These are phyloP conservation scores for Zasmidium angulare DNA, from an alignment of 2,329 filamentous ascomycete species.

Conservation along the genomic window DNA sequence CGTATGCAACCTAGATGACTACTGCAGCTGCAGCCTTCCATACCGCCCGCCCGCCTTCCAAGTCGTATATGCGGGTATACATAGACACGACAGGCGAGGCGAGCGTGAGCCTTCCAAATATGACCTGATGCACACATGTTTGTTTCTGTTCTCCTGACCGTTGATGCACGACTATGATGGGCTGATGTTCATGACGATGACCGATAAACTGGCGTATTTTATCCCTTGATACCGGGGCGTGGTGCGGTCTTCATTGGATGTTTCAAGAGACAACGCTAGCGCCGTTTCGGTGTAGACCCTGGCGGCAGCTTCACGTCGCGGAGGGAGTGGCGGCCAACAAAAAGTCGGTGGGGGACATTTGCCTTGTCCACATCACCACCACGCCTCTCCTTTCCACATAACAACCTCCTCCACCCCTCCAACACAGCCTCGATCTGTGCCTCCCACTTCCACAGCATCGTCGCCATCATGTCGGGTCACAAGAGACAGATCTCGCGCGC, in stretches of 20 bases:
- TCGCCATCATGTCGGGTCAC: constrained; percentile 24
- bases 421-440: neutral
- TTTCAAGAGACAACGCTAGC: neutral
- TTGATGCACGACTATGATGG: too few species aligned
- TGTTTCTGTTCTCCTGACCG: too few species aligned
- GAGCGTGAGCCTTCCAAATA: too few species aligned
- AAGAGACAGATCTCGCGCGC: constrained; percentile 34
- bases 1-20: neutral
- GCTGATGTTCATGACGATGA: too few species aligned
- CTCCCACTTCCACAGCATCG: neutral
- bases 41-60: neutral
- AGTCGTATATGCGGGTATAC: neutral
- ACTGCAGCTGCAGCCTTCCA: too few species aligned
- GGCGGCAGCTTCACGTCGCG: neutral
- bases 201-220: neutral
- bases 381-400: neutral
- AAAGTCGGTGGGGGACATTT: neutral
- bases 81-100: too few species aligned
- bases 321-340: neutral
- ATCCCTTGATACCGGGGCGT: neutral
- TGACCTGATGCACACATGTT: too few species aligned
- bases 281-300: too few species aligned
- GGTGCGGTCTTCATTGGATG: neutral
- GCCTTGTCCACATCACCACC: neutral
- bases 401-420: neutral